Conservation (phyloP, 1,139 yeast genomes). For the Debaryomycetaceae sp. region DNA sequence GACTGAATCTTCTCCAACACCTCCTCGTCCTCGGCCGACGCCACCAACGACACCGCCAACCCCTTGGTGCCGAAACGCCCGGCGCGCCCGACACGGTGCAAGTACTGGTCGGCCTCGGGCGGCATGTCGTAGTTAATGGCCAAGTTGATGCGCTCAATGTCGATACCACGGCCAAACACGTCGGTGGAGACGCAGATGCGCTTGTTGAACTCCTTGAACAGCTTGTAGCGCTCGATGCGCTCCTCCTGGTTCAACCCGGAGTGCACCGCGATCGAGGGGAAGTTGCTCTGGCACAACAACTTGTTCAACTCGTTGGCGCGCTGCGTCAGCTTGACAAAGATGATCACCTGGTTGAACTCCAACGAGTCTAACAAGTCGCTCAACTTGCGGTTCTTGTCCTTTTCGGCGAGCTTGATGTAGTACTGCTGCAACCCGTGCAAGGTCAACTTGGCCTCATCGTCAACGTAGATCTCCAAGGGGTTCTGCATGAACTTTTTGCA, state of each 20-base stretch:
- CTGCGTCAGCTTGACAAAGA: conserved; percentile 86
- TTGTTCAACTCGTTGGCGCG: conserved; percentile 92
- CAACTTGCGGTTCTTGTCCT: conserved; percentile 89
- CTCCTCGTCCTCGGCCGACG: conserved; percentile 83
- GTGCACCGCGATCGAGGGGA: conserved; percentile 97
- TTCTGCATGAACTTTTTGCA: conserved; percentile 98
- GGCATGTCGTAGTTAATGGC: conserved; percentile 96
- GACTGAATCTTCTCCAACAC: conserved; percentile 91
- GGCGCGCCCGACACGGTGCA: conserved; percentile 99
- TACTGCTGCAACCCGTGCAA: conserved; percentile 98
- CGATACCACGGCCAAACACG: conserved; percentile 99
- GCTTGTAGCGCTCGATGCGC: conserved; percentile 94
- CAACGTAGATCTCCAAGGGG: conserved; percentile 95
- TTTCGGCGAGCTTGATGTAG: conserved; percentile 83
- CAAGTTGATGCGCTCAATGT: conserved; percentile 95
- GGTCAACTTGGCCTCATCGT: conserved; percentile 95
- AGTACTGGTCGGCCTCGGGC: conserved; percentile 91
- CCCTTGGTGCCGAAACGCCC: conserved; percentile 99
- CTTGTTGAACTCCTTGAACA: conserved; percentile 96
- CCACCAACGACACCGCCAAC: conserved; percentile 87
- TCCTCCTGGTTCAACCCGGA: conserved; percentile 96
- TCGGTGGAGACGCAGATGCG: conserved; percentile 98
- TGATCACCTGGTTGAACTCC: conserved; percentile 97
- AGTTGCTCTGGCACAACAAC: conserved; percentile 85
- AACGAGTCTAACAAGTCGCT: conserved; percentile 89